Base-by-base conservation (phyloP, 1,139 yeast genomes). In the Hyphopichia khmerensis region DNA sequence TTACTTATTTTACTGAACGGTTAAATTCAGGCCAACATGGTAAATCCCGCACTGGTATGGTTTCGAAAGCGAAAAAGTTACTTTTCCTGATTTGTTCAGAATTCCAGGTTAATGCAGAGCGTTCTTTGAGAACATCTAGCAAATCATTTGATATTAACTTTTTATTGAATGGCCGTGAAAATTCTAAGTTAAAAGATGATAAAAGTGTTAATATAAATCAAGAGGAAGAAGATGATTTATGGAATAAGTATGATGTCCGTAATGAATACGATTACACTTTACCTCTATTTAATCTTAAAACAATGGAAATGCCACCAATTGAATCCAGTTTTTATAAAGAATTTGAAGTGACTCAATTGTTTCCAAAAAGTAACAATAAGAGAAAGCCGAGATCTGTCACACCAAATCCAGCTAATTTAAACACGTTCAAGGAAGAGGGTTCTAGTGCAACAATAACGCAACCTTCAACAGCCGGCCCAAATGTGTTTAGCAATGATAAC, bases 61-160 rank as follows among this genome's bases (percentile, higher is more conserved):
- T 39, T 23, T 27, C 37, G 16, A 38, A 36, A 23, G 50, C 48
- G 33, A 47, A 42, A 30, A 37, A 40, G 10, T 39, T 50, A 29
- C 34, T 51, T 7, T 27, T 46, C 21, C 39, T 43, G 33, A 42
- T 49, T 24, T 49, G 49, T 39, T 33, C 36, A 15, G 43, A 39
- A 23, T 48, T 35, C 29, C 45, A 37, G n/a, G 33, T 32, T 15
- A 42, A 45, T 24, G 50, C 43, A 11, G 36, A 31, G n/a, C 31
- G 32, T n/a, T 40, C 27, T 19, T 36, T 10, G 4, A 24, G 41
- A 41, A 42, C 42, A 27, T 15, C 40, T 41, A 31, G 39, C n/a
- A 46, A 45, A 27, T 33, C 47, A 10, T 40, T 48, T 35, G 53
- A 50, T 30, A 51, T 53, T 33, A 45, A 51, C 37, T 51, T 50